phyloP scores from a whole-genome alignment of 306 rosid species.

The Lablab purpureus region DNA sequence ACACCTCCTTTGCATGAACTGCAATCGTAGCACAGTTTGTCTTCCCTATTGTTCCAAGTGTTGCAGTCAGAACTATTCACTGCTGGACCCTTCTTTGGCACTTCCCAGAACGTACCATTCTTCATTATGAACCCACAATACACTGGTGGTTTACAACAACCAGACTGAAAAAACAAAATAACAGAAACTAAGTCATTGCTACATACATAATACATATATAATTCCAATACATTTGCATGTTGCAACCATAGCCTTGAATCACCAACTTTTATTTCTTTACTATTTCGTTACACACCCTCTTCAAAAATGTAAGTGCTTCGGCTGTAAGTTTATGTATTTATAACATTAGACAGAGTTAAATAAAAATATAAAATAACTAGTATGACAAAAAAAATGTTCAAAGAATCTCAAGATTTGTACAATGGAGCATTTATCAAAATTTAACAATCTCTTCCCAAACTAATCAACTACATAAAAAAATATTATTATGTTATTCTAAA shows the following conservation, averaged over 20 bases:
- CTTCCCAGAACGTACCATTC: constrained; percentile 77
- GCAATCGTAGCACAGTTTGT: constrained; percentile 74
- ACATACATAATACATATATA: background rate
- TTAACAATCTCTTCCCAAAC: too few species aligned
- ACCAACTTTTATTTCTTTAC: too few species aligned
- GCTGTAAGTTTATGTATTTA: too few species aligned
- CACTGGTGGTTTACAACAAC: constrained; percentile 90
- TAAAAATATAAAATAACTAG: too few species aligned
- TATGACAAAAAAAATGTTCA: too few species aligned
- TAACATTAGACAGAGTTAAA: too few species aligned
- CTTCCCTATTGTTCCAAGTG: constrained; percentile 65
- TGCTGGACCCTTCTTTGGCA: constrained; percentile 57
- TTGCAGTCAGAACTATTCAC: constrained; percentile 64
- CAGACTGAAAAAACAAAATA: constrained; percentile 53
- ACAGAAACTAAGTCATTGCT: background rate
- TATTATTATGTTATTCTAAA: too few species aligned
- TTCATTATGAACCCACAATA: constrained; percentile 70
- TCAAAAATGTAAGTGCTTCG: too few species aligned
- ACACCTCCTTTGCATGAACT: constrained; percentile 90
- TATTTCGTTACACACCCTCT: too few species aligned
- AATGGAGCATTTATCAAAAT: too few species aligned
- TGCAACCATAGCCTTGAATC: background rate
- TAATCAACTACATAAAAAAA: too few species aligned
- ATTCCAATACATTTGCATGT: background rate
- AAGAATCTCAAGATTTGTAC: too few species aligned